Base-by-base conservation (phyloP, 1,139 yeast species). In the Blastobotrys elegans region DNA sequence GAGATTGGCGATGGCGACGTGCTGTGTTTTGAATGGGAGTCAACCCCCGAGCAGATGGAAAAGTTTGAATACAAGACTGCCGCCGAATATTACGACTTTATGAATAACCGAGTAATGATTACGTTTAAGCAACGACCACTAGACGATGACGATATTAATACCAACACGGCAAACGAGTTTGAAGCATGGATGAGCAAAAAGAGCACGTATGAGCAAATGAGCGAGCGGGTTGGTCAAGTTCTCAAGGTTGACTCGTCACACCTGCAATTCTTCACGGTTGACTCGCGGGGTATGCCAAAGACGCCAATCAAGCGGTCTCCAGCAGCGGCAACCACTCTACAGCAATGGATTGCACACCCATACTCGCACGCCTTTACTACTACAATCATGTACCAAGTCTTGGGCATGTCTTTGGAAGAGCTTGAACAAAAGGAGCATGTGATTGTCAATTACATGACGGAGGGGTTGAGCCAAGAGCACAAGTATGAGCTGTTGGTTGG, bases 1-100 rank as follows among this genome's bases (percentile, higher is more conserved):
- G 97, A 89, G 60, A 66, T 90, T 33, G 74, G 75, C 16, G 81
- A 76, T 55, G 97, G 97, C 55, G 97, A 89, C 62, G 84, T 90
- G 20, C 65, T 90, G 14, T 73, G 85, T 26, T 75, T 84, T 45
- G 83, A 83, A 50, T 63, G 64, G 36, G 60, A 64, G 4, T 49
- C 54, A 1, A 40, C 57, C 3, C 64, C 56, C 3, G 47, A 55
- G 52, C 7, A 53, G 50, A 7, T 35, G 51, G 65, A 41, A 17
- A 18, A 2, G 26, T 11, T 21, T 6, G 35, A 40, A 62, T 59
- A 52, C 48, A 52, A 59, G 10, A 68, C 70, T 44, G 73, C 79
- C 6, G 68, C 67, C 26, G 76, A 77, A 1, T 82, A 75, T 60
- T 89, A 84, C 60, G 75, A 72, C 31, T 88, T 78, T 56, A 64